Evolutionary conservation across 345 rosid species (phyloP).

Genomic region (Erysimum cheiranthoides): DNA sequence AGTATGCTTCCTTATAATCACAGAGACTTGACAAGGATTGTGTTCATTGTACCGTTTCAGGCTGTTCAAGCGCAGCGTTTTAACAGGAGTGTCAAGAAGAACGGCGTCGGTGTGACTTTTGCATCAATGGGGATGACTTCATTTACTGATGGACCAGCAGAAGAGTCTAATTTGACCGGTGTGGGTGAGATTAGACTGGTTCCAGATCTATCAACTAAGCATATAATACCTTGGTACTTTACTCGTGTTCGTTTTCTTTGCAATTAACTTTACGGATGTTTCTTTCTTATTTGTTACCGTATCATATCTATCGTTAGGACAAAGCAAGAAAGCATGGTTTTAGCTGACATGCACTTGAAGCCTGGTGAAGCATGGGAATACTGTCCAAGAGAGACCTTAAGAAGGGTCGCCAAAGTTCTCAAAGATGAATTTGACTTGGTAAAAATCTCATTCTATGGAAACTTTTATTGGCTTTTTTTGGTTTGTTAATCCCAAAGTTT

Average conservation of each 20-base stretch:
- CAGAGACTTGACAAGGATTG: neutral
- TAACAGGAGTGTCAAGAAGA: conserved; percentile 58
- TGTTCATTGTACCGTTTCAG: conserved; percentile 51
- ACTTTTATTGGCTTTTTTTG: neutral
- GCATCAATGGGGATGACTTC: conserved; percentile 91
- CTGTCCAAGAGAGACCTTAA: conserved; percentile 89
- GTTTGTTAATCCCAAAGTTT: conserved; percentile 24
- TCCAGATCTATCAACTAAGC: conserved; percentile 79
- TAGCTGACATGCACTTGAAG: conserved; percentile 86
- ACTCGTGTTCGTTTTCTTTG: conserved; percentile 8
- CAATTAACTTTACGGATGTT: conserved; percentile 1
- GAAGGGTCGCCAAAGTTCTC: conserved; percentile 68
- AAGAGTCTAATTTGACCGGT: conserved; percentile 68
- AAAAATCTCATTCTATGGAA: conserved; percentile 8
- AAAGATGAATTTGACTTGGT: conserved; percentile 92
- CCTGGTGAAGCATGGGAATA: conserved; percentile 95
- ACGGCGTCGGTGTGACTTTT: conserved; percentile 83
- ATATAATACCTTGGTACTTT: conserved; percentile 77
- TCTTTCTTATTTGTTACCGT: neutral
- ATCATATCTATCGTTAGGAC: conserved; percentile 54
- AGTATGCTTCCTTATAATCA: neutral
- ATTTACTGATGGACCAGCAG: conserved; percentile 81
- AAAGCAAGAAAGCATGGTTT: conserved; percentile 82
- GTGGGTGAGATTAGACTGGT: conserved; percentile 91
- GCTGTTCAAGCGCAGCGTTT: conserved; percentile 80